A percentile compares a stretch with the other conserved stretches of the same genome.
Conservation (phyloP, 1,284 basidiomycete species). For the Microbotryum intermedium region DNA sequence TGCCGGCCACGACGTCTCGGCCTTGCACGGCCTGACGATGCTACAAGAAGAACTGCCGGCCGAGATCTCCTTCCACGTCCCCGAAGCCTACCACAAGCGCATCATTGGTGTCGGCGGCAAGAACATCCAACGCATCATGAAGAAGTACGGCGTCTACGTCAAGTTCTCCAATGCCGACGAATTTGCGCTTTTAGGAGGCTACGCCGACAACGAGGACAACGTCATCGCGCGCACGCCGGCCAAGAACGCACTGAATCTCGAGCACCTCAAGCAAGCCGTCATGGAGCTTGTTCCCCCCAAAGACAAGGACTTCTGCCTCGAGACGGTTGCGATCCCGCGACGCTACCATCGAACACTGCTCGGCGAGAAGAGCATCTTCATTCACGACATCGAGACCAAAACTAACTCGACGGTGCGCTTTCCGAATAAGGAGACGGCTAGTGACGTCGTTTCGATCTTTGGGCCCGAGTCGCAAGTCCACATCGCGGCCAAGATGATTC, state of each 20-base stretch:
- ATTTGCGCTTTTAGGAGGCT: constrained; percentile 87
- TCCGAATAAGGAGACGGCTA: constrained; percentile 90
- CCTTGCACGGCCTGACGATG: constrained; percentile 77
- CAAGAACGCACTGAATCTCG: constrained; percentile 92
- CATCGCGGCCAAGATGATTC: constrained; percentile 89
- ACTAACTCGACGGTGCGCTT: constrained; percentile 90
- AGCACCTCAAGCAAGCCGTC: constrained; percentile 89
- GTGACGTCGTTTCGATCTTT: constrained; percentile 83
- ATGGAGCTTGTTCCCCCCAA: constrained; percentile 97
- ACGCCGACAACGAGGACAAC: constrained; percentile 97
- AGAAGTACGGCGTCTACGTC: constrained; percentile 97
- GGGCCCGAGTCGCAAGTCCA: constrained; percentile 95
- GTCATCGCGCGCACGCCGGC: constrained; percentile 94
- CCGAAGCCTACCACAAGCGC: constrained; percentile 96
- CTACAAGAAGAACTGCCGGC: constrained; percentile 95
- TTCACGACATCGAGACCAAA: constrained; percentile 92
- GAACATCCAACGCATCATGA: constrained; percentile 99
- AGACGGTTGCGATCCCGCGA: constrained; percentile 84
- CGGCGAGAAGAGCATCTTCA: constrained; percentile 93
- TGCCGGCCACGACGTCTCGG: constrained; percentile 57
- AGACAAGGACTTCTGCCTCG: constrained; percentile 94
- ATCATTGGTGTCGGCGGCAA: constrained; percentile 98
- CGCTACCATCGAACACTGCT: constrained; percentile 89
- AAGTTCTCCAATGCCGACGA: constrained; percentile 99
- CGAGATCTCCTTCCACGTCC: constrained; percentile 98